Percentiles rank a stretch among this genome's conserved stretches.
phyloP scores from a whole-genome alignment of 768 basidiomycete genomes.

The Lentinula boryana region DNA sequence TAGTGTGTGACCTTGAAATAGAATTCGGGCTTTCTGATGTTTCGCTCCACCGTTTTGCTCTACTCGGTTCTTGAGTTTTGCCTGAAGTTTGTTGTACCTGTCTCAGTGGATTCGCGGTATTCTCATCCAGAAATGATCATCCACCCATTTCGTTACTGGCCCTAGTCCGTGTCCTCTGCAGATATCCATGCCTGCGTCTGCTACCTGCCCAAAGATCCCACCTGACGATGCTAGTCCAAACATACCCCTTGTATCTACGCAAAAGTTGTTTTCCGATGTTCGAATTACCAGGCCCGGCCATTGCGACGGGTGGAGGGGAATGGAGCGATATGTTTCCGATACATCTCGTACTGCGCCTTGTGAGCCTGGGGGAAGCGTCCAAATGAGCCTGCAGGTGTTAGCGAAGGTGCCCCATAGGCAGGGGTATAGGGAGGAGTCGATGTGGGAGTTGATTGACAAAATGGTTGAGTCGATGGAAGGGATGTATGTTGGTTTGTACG shows the following conservation, averaged over 20 bases:
- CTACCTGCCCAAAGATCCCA: conserved; percentile 27
- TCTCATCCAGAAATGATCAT: conserved; percentile 17
- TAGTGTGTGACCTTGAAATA: no score
- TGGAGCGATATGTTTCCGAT: conserved; percentile 28
- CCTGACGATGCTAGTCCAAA: conserved; percentile 28
- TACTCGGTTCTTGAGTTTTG: no score
- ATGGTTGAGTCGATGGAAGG: not conserved
- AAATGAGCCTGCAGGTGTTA: conserved; percentile 15
- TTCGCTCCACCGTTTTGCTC: no score
- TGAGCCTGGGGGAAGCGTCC: conserved; percentile 23
- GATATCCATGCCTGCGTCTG: conserved; percentile 22
- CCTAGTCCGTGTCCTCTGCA: not conserved
- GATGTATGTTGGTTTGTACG: conserved; percentile 11
- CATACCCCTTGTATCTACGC: conserved; percentile 23
- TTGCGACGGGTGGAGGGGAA: conserved; percentile 27
- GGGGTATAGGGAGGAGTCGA: conserved; percentile 23
- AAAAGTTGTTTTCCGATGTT: no score
- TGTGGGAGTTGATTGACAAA: conserved; percentile 23
- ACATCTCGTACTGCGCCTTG: conserved; percentile 34
- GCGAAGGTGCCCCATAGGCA: conserved; percentile 33
- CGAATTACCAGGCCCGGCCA: conserved; percentile 24
- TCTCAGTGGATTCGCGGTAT: no score
- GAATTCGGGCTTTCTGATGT: no score
- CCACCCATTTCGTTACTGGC: conserved; percentile 22
- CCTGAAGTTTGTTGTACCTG: no score